phyloP scores from a whole-genome alignment of 1,284 basidiomycete genomes.

The Sporisorium scitamineum region DNA sequence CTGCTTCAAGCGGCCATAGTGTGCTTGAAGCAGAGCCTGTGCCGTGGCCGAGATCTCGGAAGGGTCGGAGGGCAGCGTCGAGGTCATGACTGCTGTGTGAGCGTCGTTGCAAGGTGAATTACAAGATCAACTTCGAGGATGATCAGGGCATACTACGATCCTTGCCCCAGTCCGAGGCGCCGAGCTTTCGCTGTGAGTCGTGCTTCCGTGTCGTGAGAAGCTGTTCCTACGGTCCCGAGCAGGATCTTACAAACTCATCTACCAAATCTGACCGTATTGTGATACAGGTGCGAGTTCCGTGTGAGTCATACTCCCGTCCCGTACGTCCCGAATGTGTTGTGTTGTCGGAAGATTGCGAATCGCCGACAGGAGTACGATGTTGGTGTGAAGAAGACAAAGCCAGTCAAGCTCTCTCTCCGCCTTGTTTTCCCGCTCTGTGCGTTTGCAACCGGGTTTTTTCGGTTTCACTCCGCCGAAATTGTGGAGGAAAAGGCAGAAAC shows the following conservation, averaged over 20 bases:
- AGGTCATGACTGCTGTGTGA: constrained; percentile 1
- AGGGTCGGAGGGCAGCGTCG: constrained; percentile 22
- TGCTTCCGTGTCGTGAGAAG: not conserved
- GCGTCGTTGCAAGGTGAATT: not conserved
- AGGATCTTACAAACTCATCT: not conserved
- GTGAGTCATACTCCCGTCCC: not conserved
- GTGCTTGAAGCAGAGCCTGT: constrained; percentile 40
- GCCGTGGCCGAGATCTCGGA: constrained; percentile 45
- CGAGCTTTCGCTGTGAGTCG: not conserved
- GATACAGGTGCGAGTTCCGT: not conserved
- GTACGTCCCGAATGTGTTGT: too few species aligned
- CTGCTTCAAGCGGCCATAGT: constrained; percentile 27
- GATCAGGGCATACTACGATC: not conserved
- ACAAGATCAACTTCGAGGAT: not conserved
- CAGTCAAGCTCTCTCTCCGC: not conserved
- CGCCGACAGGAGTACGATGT: not conserved
- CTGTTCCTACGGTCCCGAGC: not conserved
- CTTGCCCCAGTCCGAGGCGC: not conserved
- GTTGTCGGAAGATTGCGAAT: not conserved
- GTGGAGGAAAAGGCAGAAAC: constrained; percentile 11
- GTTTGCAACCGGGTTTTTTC: constrained; percentile 2
- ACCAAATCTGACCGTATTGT: not conserved
- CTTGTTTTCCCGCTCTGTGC: not conserved
- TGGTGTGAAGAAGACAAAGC: not conserved
- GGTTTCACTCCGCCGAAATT: constrained; percentile 1